Evolutionary conservation across 208 protist species (phyloP).

Genomic region (Acanthamoeba royreba): DNA sequence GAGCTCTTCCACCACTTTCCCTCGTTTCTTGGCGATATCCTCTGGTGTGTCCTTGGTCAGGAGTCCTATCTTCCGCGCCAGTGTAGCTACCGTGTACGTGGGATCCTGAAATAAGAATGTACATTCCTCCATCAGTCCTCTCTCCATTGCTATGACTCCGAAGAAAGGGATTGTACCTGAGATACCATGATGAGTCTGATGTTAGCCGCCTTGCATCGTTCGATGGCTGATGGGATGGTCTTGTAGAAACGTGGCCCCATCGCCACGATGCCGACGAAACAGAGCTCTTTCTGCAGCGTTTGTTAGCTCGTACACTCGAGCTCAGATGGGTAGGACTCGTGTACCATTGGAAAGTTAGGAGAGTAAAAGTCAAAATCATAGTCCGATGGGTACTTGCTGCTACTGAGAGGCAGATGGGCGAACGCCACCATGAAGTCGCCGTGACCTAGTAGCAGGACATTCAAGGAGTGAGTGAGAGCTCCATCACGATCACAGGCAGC

Average conservation of each 20-base stretch:
- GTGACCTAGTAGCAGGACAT: background rate
- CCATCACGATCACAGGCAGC: background rate
- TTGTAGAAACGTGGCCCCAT: background rate
- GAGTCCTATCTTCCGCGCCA: background rate
- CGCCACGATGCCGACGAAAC: conserved; percentile 21
- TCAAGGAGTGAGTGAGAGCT: no score
- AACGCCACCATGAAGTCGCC: background rate
- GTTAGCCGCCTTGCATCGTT: background rate
- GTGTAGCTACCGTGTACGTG: background rate
- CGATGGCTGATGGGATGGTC: background rate
- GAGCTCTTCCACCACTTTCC: background rate
- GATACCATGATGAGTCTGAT: conserved; percentile 38
- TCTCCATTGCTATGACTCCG: background rate
- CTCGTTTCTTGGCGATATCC: conserved; percentile 5
- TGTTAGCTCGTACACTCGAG: background rate
- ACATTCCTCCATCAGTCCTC: background rate
- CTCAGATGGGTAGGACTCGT: background rate
- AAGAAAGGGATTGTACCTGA: background rate
- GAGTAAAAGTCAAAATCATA: conserved; percentile 31
- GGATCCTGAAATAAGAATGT: background rate
- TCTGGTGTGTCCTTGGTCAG: background rate
- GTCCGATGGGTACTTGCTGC: background rate
- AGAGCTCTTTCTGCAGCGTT: conserved; percentile 9
- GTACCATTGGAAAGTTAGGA: conserved; percentile 28
- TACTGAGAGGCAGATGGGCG: background rate